Conservation (phyloP, 106 monocot species). For the Apostasia shenzhenica region DNA sequence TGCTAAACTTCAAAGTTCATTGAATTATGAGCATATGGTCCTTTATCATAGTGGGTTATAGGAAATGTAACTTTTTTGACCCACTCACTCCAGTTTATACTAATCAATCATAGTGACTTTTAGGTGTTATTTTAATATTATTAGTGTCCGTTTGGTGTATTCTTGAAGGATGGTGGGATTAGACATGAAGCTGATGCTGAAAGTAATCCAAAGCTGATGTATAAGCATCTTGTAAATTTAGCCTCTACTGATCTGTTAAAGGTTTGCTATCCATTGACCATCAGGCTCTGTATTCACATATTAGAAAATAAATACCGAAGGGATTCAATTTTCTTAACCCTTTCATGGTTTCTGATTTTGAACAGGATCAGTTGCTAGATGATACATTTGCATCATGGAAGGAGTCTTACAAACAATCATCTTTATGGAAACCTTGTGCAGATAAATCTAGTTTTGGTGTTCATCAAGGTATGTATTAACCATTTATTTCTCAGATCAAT, state of each 20-base stretch:
- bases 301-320: not conserved
- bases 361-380: slow-evolving; percentile 25
- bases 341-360: not conserved
- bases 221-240: slow-evolving; percentile 32
- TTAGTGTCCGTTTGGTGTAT: not conserved
- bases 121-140: not conserved
- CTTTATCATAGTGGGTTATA: not conserved
- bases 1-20: not conserved
- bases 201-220: slow-evolving; percentile 27
- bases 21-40: not conserved
- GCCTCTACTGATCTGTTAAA: slow-evolving; percentile 31
- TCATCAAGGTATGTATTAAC: slow-evolving; percentile 26
- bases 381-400: slow-evolving; percentile 35
- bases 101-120: not conserved
- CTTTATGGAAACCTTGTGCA: slow-evolving; percentile 69
- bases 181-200: slow-evolving; percentile 11
- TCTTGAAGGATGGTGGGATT: slow-evolving; percentile 23
- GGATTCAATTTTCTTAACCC: not conserved
- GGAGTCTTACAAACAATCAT: slow-evolving; percentile 31
- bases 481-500: not conserved
- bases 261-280: slow-evolving; percentile 17
- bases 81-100: too few relatives aligned
- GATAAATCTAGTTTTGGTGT: slow-evolving; percentile 16
- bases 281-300: not conserved
- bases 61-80: not conserved